phyloP scores from a whole-genome alignment of 2,329 filamentous ascomycete genomes.

The Neofusicoccum umdonicola region DNA sequence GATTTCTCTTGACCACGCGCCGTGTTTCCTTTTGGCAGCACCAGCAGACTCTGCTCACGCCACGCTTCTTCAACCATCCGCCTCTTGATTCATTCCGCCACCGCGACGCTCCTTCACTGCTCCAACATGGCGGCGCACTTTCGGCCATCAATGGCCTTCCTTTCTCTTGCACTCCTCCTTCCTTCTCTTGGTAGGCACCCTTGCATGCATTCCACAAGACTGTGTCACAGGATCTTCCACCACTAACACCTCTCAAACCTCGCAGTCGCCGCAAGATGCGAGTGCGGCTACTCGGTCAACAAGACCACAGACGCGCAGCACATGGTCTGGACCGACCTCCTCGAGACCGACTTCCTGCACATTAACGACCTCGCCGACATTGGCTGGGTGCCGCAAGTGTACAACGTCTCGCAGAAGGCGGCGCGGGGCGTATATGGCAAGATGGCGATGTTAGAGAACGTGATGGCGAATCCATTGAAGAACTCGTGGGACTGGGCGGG shows the following conservation, averaged over 20 bases:
- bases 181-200: background rate
- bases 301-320: slow-evolving; percentile 40
- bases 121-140: background rate
- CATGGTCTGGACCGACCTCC: slow-evolving; percentile 63
- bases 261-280: slow-evolving; percentile 54
- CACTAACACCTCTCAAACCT: background rate
- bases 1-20: background rate
- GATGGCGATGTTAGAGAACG: slow-evolving; percentile 57
- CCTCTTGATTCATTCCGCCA: background rate
- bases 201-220: background rate
- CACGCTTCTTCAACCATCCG: background rate
- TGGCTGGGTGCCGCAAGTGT: slow-evolving; percentile 67
- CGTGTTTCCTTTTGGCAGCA: background rate
- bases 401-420: slow-evolving; percentile 59
- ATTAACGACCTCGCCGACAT: slow-evolving; percentile 45
- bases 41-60: background rate
- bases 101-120: background rate
- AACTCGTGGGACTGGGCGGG: slow-evolving; percentile 45
- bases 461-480: slow-evolving; percentile 53
- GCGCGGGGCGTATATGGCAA: slow-evolving; percentile 67
- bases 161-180: background rate
- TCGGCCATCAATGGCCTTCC: background rate
- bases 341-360: slow-evolving; percentile 71
- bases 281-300: slow-evolving; percentile 68
- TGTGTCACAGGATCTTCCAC: background rate